Percentiles rank a stretch among this genome's conserved stretches.
These are phyloP conservation scores for Xerocomus spinulosus DNA, from an alignment of 768 basidiomycete species.

Conservation along the genomic window DNA sequence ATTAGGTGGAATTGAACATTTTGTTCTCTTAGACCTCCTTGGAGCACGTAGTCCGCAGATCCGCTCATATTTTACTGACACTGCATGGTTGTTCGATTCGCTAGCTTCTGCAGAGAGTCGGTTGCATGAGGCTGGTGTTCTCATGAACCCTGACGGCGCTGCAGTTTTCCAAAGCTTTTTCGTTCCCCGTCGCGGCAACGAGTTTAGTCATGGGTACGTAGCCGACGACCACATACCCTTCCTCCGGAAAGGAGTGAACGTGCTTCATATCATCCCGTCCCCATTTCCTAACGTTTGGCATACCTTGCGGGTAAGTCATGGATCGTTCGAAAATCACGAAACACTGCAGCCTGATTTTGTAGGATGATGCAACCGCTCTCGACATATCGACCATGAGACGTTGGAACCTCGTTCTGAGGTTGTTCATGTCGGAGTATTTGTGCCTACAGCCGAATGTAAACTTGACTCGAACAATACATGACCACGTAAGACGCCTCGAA, in stretches of 20 bases:
- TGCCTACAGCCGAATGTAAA: conserved; percentile 52
- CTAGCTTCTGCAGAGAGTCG: conserved; percentile 68
- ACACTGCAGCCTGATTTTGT: conserved; percentile 4
- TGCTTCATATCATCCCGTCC: conserved; percentile 85
- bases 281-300: conserved; percentile 95
- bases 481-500: conserved; percentile 34
- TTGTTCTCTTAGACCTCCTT: conserved; percentile 89
- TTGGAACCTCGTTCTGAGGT: conserved; percentile 85
- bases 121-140: conserved; percentile 60
- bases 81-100: conserved; percentile 89
- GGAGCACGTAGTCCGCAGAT: conserved; percentile 74
- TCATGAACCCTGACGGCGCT: conserved; percentile 43
- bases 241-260: conserved; percentile 70
- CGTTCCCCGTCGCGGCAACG: conserved; percentile 38
- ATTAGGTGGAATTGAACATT: conserved; percentile 78
- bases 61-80: conserved; percentile 78
- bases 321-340: background rate
- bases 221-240: conserved; percentile 96
- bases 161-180: conserved; percentile 64
- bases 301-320: conserved; percentile 53
- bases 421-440: conserved; percentile 90
- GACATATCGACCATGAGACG: conserved; percentile 80
- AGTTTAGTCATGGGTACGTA: conserved; percentile 52
- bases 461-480: conserved; percentile 21
- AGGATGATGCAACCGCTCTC: conserved; percentile 90